Percentiles rank a stretch among this genome's conserved stretches.
These are phyloP conservation scores for Cladosporium sphaerospermum DNA, from an alignment of 2,329 filamentous ascomycete species.

Conservation along the genomic window DNA sequence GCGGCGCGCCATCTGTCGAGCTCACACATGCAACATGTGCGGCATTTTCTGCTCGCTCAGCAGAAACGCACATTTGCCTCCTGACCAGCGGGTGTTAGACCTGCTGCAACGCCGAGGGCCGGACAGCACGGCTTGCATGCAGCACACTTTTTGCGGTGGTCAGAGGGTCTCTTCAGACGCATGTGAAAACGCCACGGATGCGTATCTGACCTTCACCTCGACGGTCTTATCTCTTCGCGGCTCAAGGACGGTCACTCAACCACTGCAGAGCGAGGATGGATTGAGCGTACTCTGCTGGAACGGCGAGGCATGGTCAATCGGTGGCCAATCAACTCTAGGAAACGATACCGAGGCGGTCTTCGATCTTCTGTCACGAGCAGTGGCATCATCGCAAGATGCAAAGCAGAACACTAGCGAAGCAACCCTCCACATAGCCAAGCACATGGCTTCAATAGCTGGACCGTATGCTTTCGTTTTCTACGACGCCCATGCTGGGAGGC, in stretches of 20 bases:
- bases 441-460: conserved; percentile 41
- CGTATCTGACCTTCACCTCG: conserved; percentile 60
- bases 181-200: conserved; percentile 22
- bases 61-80: conserved; percentile 17
- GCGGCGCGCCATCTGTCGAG: neutral
- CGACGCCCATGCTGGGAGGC: conserved; percentile 52
- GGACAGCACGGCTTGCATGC: conserved; percentile 17
- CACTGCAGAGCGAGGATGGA: conserved; percentile 53
- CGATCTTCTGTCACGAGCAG: conserved; percentile 40
- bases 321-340: conserved; percentile 51
- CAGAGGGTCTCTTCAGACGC: too few species aligned
- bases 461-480: conserved; percentile 88
- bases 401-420: neutral
- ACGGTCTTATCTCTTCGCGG: conserved; percentile 91
- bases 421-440: neutral
- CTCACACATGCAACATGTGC: conserved; percentile 24
- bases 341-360: conserved; percentile 77
- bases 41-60: conserved; percentile 31
- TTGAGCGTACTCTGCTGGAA: conserved; percentile 87
- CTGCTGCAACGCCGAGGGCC: conserved; percentile 27
- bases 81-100: conserved; percentile 16
- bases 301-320: conserved; percentile 84
- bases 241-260: conserved; percentile 63
- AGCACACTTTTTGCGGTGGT: neutral
- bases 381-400: neutral